Percentiles rank a stretch among this genome's conserved stretches.
phyloP scores from a whole-genome alignment of 176 grass and related monocot genomes.

The Oropetium thomaeum region DNA sequence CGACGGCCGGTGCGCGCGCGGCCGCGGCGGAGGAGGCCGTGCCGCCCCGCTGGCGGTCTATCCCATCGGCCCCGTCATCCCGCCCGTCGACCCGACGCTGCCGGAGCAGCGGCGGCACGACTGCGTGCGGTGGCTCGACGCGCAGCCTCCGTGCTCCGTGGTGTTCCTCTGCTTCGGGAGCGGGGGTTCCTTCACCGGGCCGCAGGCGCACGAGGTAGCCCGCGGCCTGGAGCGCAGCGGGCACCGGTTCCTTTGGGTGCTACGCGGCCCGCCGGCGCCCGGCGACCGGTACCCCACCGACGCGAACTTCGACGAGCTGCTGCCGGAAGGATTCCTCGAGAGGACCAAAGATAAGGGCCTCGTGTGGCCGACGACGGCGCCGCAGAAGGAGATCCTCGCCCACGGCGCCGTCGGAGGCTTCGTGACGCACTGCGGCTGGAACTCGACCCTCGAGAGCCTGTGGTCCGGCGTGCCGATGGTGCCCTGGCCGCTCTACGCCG shows the following conservation, averaged over 20 bases:
- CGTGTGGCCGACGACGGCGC: constrained; percentile 30
- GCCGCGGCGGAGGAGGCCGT: neutral
- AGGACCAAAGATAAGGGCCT: neutral
- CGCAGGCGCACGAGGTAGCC: constrained; percentile 13
- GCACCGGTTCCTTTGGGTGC: constrained; percentile 19
- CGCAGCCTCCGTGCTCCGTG: constrained; percentile 35
- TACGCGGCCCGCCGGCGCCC: neutral
- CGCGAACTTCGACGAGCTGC: neutral
- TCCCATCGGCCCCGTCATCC: constrained; percentile 29
- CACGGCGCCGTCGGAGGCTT: constrained; percentile 27
- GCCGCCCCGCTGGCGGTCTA: constrained; percentile 34
- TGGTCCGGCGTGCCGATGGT: constrained; percentile 22
- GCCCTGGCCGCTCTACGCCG: constrained; percentile 28
- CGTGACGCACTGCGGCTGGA: constrained; percentile 34
- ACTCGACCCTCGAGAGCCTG: constrained; percentile 21
- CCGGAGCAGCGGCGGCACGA: constrained; percentile 10
- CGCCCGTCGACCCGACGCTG: neutral
- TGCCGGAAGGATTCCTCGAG: constrained; percentile 24
- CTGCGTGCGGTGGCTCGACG: constrained; percentile 45
- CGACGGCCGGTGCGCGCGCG: neutral
- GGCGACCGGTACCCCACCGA: neutral
- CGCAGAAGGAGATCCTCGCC: constrained; percentile 25
- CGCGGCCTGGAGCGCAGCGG: constrained; percentile 23
- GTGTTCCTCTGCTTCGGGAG: constrained; percentile 50
- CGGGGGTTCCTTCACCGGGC: neutral